Evolutionary conservation across 805 yeast genomes (phyloP).

Genomic region (Candida dajiaensis): DNA sequence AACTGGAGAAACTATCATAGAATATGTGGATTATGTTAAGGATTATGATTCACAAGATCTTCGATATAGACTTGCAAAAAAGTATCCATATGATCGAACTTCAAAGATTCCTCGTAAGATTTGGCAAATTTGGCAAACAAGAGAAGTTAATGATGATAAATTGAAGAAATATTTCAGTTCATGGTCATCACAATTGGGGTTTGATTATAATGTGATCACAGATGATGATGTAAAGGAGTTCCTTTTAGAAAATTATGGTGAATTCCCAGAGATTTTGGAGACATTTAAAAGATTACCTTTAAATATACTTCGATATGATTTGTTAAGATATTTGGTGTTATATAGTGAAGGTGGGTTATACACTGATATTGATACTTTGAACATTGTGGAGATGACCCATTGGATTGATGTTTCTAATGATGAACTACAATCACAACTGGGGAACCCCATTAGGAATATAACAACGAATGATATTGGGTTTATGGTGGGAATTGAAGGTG

Average conservation of each 20-base stretch:
- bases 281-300: constrained; percentile 46
- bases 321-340: constrained; percentile 46
- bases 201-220: constrained; percentile 20
- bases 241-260: constrained; percentile 30
- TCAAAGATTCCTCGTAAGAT: constrained; percentile 34
- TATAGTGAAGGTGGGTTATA: constrained; percentile 55
- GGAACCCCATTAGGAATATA: not conserved
- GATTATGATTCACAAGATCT: constrained; percentile 14
- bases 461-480: constrained; percentile 35
- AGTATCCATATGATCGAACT: constrained; percentile 13
- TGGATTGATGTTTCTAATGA: constrained; percentile 53
- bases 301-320: constrained; percentile 48
- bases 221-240: constrained; percentile 37
- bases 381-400: constrained; percentile 42
- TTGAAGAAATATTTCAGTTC: constrained; percentile 11
- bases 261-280: constrained; percentile 45
- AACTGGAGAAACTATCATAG: not conserved
- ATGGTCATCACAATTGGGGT: constrained; percentile 16
- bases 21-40: constrained; percentile 8
- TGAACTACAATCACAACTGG: constrained; percentile 30
- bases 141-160: constrained; percentile 25
- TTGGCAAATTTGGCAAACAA: constrained; percentile 46
- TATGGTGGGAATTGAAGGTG: constrained; percentile 50
- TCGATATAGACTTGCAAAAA: constrained; percentile 8
- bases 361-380: constrained; percentile 51